Base-by-base conservation (phyloP, 768 basidiomycete genomes). In the Udeniomyces megalosporus region DNA sequence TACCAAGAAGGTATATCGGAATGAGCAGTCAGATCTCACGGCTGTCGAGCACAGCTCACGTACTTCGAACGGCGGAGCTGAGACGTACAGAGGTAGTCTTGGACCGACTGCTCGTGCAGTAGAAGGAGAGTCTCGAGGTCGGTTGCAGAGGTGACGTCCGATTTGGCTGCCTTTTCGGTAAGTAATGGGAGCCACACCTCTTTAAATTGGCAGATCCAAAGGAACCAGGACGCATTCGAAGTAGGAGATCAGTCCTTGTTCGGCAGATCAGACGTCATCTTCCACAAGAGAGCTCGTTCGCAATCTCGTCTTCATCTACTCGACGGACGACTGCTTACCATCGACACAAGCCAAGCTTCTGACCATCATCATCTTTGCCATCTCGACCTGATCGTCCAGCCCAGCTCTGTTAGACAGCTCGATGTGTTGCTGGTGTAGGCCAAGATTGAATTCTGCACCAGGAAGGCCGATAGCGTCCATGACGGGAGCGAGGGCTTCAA, bases 121-220 rank as follows among this genome's bases (percentile, higher is more conserved):
- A 77, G 76, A 62, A 87, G 71, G 45, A 88, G 69, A 49, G 81
- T 81, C 48, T 79, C 67, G 24, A 80, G 74, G 8, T 80, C 81
- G 50, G 78, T 75, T 20, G 73, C 70, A 2, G 79, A 79, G n/a
- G 81, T 75, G 24, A 84, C 59, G 66, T 84, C 75, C 2, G 77
- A 76, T 0, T 75, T 57, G 1, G 45, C 38, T 1, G 65, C 68
- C 70, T 82, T 84, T 22, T 76, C 73, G 12, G 80, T 75, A 34
- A 88, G 77, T 47, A 88, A 75, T 24, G 82, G 81, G n/a, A 83
- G 62, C 87, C 87, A 90, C 24, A 86, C 78, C 38, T 84, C 80
- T 61, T 85, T 82, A 34, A 35, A 20, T 26, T 26, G 49, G 44
- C 15, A 66, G 52, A 22, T 10, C n/a, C n/a, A n/a, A n/a, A n/a